Evolutionary conservation across 2,329 filamentous ascomycete species (phyloP), one percentile per base, ranked within the genome.

Genomic region (Zymoseptoria crescenta): DNA sequence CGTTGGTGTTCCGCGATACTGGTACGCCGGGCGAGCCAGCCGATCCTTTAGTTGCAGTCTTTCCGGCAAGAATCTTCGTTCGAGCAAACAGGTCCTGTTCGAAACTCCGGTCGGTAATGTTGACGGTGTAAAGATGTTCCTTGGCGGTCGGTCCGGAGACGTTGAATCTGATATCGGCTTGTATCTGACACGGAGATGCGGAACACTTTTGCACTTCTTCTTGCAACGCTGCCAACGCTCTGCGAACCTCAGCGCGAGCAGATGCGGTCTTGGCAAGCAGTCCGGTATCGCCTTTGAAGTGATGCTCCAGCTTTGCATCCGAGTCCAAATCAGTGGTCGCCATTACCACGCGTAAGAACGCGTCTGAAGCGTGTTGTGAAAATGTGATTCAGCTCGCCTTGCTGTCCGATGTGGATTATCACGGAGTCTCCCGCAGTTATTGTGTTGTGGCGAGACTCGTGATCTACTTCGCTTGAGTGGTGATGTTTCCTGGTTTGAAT

Each of bases 251-350:
- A 19, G 55, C 60, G 28, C 67, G 65, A 19, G 51, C 56, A 16
- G 64, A 59, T n/a, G 60, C 49, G 4, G 67, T 68, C 19, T 56
- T 56, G 52, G 65, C 63, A 28, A 67, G 57, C 4, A 69, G 57
- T 49, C 55, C 61, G 50, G 55, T 56, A 41, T 69, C 67, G 56
- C 68, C 68, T 29, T 65, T 59, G 56, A 65, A 69, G 56, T 59
- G 52, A 56, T 69, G 68, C 56, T 67, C 61, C 41, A 65, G 57
- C 21, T 55, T 45, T 45, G 35, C 35, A 16, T n/a, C 16, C 3
- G 16, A 45, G 13, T 45, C 30, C 5, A 52, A 8, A 24, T 52
- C 49, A n/a, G 49, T n/a, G 55, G 19, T 53, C 29, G 49, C 49
- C 49, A 52, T 49, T 8, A 24, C 13, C 49, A 45, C 24, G 28